Evolutionary conservation across 192 early-diverging fungal genomes (phyloP), one percentile per base, ranked within the genome.

Genomic region (Backusella tarrabulga): DNA sequence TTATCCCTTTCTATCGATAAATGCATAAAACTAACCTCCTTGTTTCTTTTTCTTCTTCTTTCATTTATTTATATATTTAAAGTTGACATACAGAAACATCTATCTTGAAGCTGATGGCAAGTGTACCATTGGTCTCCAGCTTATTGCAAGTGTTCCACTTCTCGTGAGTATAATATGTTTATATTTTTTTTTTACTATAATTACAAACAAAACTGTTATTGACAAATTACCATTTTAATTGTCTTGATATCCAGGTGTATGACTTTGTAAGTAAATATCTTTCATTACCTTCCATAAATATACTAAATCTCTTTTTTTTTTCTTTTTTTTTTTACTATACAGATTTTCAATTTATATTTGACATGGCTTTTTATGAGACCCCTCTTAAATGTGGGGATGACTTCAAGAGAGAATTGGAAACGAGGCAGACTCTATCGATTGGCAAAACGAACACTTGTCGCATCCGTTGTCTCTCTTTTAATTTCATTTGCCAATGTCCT

Each of bases 381-480:
- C 0, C 54, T 84, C 21, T 63, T 80, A 41, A 69, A 36, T 26
- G 52, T 72, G 14, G 77, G 70, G 0, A 38, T 42, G 15, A 76
- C 73, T 66, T 74, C 83, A 5, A 40, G 71, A 52, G 38, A 29
- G 63, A 67, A 78, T 35, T 80, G 77, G 83, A 76, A 70, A 35
- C 73, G 71, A 74, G 52, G 76, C 19, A 54, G 73, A 38, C 74
- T 76, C n/a, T 76, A 71, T 74, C 63, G 74, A 35, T 69, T 87
- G 0, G 87, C 87, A 11, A 79, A 81, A 35, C 82, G 87, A 12
- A 88, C 84, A 1, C 54, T 86, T 12, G 67, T 87, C 29, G 87
- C 84, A 3, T 85, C 87, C 8, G 19, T 87, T 41, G 76, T 88
- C 11, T 81, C 78, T 26, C 63, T 88, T 9, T 12, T 84, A 8